Evolutionary conservation across 352 stramenopile genomes (phyloP).

Genomic region (Phytophthora cactorum): DNA sequence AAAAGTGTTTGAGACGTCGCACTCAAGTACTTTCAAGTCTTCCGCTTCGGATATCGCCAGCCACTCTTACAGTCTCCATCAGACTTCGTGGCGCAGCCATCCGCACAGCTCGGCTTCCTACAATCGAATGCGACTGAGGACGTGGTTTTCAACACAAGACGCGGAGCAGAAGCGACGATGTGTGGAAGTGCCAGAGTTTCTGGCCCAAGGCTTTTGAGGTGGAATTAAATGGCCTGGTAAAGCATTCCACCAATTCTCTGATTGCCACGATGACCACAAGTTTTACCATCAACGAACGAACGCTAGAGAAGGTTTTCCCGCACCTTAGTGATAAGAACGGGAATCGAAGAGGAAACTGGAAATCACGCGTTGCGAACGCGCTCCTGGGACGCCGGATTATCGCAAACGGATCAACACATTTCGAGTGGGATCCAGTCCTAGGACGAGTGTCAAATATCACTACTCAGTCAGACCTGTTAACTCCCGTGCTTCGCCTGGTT

Average conservation of each 20-base stretch:
- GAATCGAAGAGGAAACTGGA: neutral
- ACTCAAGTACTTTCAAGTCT: neutral
- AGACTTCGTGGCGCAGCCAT: neutral
- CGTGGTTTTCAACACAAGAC: neutral
- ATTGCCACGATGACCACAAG: neutral
- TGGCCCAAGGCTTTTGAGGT: neutral
- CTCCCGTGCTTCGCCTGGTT: neutral
- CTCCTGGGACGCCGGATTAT: neutral
- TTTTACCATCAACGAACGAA: neutral
- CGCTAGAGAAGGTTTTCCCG: neutral
- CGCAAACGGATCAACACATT: neutral
- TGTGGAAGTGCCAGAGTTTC: neutral
- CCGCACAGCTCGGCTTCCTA: neutral
- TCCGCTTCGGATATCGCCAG: neutral
- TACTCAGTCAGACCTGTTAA: neutral
- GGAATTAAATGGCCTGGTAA: neutral
- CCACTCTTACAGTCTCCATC: too few species aligned
- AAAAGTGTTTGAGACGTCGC: neutral
- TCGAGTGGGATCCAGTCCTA: neutral
- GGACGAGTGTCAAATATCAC: neutral
- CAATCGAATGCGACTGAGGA: neutral
- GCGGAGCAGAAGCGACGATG: neutral
- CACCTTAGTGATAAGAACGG: neutral
- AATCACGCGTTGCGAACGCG: neutral
- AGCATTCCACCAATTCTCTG: neutral